These are phyloP conservation scores for Lactarius sanguifluus DNA, from an alignment of 768 basidiomycete genomes.

Conservation along the genomic window DNA sequence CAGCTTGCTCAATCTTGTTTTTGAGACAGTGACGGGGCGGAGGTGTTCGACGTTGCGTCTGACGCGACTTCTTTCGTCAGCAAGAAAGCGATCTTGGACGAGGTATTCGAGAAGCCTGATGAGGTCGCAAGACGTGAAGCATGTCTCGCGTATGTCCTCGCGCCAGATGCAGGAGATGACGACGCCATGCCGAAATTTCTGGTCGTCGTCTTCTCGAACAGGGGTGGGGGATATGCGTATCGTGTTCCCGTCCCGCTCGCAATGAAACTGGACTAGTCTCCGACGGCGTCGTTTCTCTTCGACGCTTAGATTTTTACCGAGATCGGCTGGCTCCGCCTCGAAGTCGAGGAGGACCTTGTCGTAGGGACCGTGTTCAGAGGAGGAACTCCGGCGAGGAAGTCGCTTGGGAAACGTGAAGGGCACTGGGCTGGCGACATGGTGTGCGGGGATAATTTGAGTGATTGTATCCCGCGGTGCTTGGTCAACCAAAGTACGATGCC, in stretches of 20 bases:
- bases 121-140: slow-evolving; percentile 93
- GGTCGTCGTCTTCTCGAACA: slow-evolving; percentile 71
- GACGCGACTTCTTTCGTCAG: slow-evolving; percentile 97
- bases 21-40: slow-evolving; percentile 86
- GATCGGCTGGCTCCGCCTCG: slow-evolving; percentile 52
- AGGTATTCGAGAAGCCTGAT: slow-evolving; percentile 88
- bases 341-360: slow-evolving; percentile 61
- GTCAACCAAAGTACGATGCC: not conserved
- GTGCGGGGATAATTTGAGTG: not conserved
- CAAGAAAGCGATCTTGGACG: slow-evolving; percentile 72
- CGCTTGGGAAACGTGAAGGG: not conserved
- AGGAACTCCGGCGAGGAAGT: slow-evolving; percentile 31
- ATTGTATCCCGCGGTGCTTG: not conserved
- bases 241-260: slow-evolving; percentile 70
- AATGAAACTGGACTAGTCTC: slow-evolving; percentile 83
- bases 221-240: slow-evolving; percentile 72
- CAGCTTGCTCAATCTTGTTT: slow-evolving; percentile 77
- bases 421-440: not conserved
- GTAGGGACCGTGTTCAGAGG: slow-evolving; percentile 39
- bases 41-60: slow-evolving; percentile 93
- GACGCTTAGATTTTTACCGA: slow-evolving; percentile 59
- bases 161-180: slow-evolving; percentile 96
- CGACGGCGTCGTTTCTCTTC: slow-evolving; percentile 70
- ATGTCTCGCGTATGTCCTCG: slow-evolving; percentile 72
- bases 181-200: slow-evolving; percentile 54